phyloP scores from a whole-genome alignment of 768 basidiomycete species.

The Tylopilus balloui region DNA sequence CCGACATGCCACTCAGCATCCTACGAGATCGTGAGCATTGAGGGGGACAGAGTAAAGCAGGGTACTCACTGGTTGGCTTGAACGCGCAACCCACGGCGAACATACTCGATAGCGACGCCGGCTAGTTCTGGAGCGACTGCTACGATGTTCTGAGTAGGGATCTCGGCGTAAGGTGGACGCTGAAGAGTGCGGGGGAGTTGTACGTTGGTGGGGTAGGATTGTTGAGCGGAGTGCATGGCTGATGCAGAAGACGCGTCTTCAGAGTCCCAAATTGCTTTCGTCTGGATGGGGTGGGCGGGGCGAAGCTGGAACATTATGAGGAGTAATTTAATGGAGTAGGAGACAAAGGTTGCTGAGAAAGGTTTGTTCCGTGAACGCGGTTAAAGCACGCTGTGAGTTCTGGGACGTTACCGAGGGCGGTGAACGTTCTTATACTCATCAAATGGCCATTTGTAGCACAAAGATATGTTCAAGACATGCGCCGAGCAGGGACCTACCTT shows the following conservation, averaged over 20 bases:
- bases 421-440: conserved; percentile 28
- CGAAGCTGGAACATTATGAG: conserved; percentile 34
- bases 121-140: conserved; percentile 51
- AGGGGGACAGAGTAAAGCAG: conserved; percentile 5
- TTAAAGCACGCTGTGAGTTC: conserved; percentile 14
- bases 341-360: conserved; percentile 18
- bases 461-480: conserved; percentile 30
- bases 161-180: conserved; percentile 55
- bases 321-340: conserved; percentile 16
- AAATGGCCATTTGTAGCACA: conserved; percentile 28
- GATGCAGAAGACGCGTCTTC: conserved; percentile 26
- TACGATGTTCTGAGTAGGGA: conserved; percentile 50
- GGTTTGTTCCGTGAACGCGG: conserved; percentile 3
- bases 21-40: conserved; percentile 34
- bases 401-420: conserved; percentile 11
- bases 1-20: conserved; percentile 39
- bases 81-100: conserved; percentile 47
- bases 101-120: conserved; percentile 58
- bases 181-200: conserved; percentile 71
- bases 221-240: conserved; percentile 30
- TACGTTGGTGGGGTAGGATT: conserved; percentile 34
- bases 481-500: conserved; percentile 19
- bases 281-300: conserved; percentile 34
- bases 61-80: conserved; percentile 42
- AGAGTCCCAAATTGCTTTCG: conserved; percentile 35